Evolutionary conservation across 495 filamentous ascomycete species (phyloP), one percentile per base, ranked within the genome.

Genomic region (Penicillium lagena): DNA sequence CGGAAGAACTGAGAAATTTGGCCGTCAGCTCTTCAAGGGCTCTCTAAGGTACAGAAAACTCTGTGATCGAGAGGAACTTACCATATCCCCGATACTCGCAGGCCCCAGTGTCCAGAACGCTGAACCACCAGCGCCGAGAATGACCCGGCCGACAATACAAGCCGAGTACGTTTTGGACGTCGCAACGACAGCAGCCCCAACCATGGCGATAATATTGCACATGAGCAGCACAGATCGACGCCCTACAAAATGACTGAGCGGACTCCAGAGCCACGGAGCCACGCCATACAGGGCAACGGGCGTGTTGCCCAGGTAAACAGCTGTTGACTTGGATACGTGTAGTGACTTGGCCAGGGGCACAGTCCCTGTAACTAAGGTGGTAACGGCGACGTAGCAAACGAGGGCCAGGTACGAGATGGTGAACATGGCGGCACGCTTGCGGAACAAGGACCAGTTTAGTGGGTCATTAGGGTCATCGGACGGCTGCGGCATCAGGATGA

Each of bases 401-500:
- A 41, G 39, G 1, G 39, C 39, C n/a, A 41, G 28, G 15, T 41
- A 41, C 27, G 39, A 41, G 29, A 41, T 41, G 22, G 43, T 37
- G 35, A 37, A 37, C 35, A 45, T 32, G 6, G 43, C 43, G n/a
- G 37, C 29, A 28, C 39, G 17, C 42, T 52, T 55, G 15, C 43
- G 47, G 10, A 40, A 36, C n/a, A 1, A 40, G 9, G 37, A 47
- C 52, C 52, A 55, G 28, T 52, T 52, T 7, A 52, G 31, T 14
- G 52, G 52, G 34, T 55, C 49, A n/a, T 48, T 43, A 38, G 49
- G 49, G 32, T 55, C 52, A 7, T 40, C 29, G 10, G 39, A 40
- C 7, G 49, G 52, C 22, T 48, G 52, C 12, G 52, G 52, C 29
- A 52, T 48, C 33, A 52, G 29, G 12, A 55, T 14, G 28, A 41